A percentile compares a stretch with the other conserved stretches of the same genome.
phyloP scores from a whole-genome alignment of 345 rosid species.

The Melaleuca quinquenervia region DNA sequence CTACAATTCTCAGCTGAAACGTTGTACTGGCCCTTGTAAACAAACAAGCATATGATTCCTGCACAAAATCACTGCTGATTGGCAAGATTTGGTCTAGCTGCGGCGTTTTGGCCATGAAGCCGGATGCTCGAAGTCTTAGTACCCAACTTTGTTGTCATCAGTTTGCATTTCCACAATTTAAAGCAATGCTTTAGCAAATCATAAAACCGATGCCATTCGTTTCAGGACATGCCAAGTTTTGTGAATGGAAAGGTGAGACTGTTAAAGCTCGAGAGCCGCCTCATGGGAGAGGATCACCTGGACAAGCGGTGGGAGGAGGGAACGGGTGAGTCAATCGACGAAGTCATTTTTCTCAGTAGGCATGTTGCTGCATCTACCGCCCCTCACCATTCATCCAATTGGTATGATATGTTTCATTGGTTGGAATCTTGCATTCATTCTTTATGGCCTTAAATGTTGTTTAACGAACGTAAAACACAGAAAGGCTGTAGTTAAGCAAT shows the following conservation, averaged over 20 bases:
- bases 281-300: constrained; percentile 61
- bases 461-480: neutral
- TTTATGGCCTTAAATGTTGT: neutral
- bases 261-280: constrained; percentile 42
- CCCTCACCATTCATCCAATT: constrained; percentile 85
- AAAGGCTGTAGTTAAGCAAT: neutral
- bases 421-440: neutral
- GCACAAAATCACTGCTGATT: neutral
- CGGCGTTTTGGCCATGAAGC: neutral
- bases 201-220: neutral
- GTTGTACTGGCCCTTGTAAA: neutral
- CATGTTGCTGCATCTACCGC: constrained; percentile 76
- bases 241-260: constrained; percentile 37
- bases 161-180: neutral
- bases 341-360: constrained; percentile 70
- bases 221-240: constrained; percentile 44
- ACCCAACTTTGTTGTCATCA: neutral
- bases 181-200: neutral
- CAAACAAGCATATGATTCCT: neutral
- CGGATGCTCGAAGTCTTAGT: neutral
- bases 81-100: neutral
- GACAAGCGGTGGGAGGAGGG: constrained; percentile 80
- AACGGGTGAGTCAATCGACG: constrained; percentile 56
- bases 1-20: neutral
- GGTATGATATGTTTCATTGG: constrained; percentile 17